A percentile compares a stretch with the other conserved stretches of the same genome.
Conservation (phyloP, 768 basidiomycete genomes). For the Hydnomerulius pinastri region DNA sequence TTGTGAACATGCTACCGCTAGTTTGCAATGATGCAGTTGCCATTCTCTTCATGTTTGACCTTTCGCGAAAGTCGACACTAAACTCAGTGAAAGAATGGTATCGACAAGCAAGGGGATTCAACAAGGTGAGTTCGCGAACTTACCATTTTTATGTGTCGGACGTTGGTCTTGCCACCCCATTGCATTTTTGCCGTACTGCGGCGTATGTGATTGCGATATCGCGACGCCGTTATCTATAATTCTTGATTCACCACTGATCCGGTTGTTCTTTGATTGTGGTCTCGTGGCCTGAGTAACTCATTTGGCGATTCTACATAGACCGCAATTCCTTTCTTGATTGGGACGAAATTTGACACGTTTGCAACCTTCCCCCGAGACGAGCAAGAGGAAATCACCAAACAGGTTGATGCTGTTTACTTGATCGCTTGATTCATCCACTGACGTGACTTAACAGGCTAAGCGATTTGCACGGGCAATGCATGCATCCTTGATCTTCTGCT, state of each 20-base stretch:
- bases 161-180: no score
- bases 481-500: conserved; percentile 99
- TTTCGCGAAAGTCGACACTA: conserved; percentile 94
- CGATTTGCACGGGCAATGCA: conserved; percentile 99
- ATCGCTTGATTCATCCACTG: conserved; percentile 9
- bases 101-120: conserved; percentile 97
- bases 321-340: conserved; percentile 97
- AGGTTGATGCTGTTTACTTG: conserved; percentile 50
- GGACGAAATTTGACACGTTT: conserved; percentile 98
- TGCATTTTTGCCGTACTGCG: background rate
- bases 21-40: conserved; percentile 99
- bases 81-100: conserved; percentile 99
- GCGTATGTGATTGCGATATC: background rate
- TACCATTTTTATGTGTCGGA: background rate
- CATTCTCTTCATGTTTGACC: conserved; percentile 99
- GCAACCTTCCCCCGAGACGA: conserved; percentile 95
- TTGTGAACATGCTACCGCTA: conserved; percentile 98
- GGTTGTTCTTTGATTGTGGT: background rate
- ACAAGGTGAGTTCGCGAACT: conserved; percentile 67
- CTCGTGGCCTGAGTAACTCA: conserved; percentile 19
- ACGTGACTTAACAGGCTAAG: conserved; percentile 65
- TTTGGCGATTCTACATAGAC: conserved; percentile 58
- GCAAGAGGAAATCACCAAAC: conserved; percentile 99
- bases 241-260: conserved; percentile 6
- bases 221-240: background rate